These are phyloP conservation scores for Pulveroboletus ravenelii DNA, from an alignment of 768 basidiomycete species.

Conservation along the genomic window DNA sequence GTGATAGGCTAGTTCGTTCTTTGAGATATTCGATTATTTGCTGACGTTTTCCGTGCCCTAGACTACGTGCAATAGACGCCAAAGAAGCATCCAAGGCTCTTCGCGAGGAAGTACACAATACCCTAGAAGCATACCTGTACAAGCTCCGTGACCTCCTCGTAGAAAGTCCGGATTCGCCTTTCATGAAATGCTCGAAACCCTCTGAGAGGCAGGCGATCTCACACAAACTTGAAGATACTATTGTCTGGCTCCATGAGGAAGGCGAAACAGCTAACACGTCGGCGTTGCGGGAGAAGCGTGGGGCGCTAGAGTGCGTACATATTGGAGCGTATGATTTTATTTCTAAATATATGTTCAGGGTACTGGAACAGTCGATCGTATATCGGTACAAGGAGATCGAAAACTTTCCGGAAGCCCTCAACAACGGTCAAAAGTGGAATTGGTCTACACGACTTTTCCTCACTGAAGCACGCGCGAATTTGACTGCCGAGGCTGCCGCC, in stretches of 20 bases:
- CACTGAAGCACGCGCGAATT: constrained; percentile 67
- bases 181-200: constrained; percentile 79
- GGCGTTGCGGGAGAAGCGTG: constrained; percentile 70
- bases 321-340: not conserved
- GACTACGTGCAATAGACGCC: constrained; percentile 72
- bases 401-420: constrained; percentile 77
- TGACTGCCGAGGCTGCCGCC: constrained; percentile 57
- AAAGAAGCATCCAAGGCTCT: constrained; percentile 73
- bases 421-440: constrained; percentile 82
- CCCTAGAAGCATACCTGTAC: constrained; percentile 92
- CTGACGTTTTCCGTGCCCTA: constrained; percentile 28
- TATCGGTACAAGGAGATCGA: constrained; percentile 87
- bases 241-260: constrained; percentile 78
- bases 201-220: constrained; percentile 65
- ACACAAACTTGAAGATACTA: constrained; percentile 66
- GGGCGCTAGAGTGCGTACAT: constrained; percentile 70
- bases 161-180: constrained; percentile 62
- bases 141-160: constrained; percentile 77
- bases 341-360: constrained; percentile 37
- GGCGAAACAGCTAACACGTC: constrained; percentile 79
- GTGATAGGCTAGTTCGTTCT: constrained; percentile 54
- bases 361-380: constrained; percentile 75
- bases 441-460: constrained; percentile 89
- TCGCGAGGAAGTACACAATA: constrained; percentile 87
- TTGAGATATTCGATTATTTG: not conserved